These are phyloP conservation scores for Clitopilus passeckerianus DNA, from an alignment of 768 basidiomycete species.

Conservation along the genomic window DNA sequence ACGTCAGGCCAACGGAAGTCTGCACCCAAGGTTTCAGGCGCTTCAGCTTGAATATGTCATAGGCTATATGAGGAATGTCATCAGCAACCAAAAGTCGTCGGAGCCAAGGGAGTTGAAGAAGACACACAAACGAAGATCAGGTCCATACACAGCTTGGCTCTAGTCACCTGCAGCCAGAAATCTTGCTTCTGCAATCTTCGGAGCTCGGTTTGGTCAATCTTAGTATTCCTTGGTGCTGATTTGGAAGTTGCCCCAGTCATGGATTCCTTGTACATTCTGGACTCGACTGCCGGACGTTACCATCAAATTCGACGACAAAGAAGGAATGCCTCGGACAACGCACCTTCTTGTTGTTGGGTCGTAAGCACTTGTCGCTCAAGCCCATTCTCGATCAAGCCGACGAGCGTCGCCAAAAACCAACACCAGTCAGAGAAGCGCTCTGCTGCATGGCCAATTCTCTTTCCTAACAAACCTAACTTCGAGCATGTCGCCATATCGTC, in stretches of 20 bases:
- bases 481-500: constrained; percentile 82
- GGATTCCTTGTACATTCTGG: constrained; percentile 69
- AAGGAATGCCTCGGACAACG: constrained; percentile 1
- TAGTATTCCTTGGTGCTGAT: constrained; percentile 53
- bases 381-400: constrained; percentile 78
- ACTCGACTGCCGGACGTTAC: constrained; percentile 47
- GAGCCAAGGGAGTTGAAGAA: constrained; percentile 2
- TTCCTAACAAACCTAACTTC: constrained; percentile 62
- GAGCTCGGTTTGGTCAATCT: constrained; percentile 69
- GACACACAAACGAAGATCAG: constrained; percentile 79
- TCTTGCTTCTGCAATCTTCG: constrained; percentile 61
- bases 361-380: constrained; percentile 72
- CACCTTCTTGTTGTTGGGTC: constrained; percentile 60
- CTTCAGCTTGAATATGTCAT: constrained; percentile 70
- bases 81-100: not conserved
- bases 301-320: constrained; percentile 1
- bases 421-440: constrained; percentile 81
- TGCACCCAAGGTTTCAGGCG: constrained; percentile 57
- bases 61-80: constrained; percentile 40
- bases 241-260: constrained; percentile 67
- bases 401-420: constrained; percentile 77
- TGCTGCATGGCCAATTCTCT: constrained; percentile 61
- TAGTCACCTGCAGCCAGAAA: constrained; percentile 70
- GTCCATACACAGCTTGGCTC: constrained; percentile 77
- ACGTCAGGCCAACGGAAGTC: constrained; percentile 59